Base-by-base conservation (phyloP, 225 moss, liverwort and hornwort genomes). In the Neckera pumila region DNA sequence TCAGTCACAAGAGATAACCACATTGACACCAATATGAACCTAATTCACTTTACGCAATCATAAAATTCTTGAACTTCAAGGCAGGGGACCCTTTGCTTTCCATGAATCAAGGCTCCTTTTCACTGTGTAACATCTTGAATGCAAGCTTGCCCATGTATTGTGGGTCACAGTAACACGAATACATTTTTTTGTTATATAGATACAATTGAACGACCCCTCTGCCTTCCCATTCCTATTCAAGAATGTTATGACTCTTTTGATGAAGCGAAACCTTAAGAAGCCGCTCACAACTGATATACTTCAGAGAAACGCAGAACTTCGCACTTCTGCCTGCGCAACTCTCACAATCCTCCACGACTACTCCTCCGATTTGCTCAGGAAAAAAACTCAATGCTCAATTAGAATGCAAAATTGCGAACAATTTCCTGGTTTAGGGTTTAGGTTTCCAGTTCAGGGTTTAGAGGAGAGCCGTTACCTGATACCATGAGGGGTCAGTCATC, bases 401-500 rank as follows among this genome's bases (percentile, higher is more conserved):
- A 23, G 17, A 84, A 58, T 34, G 72, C 73, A 45, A 85, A 9
- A 75, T 62, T 61, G 74, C 3, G 49, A 54, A 31, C 83, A 28
- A 7, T 19, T 83, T 66, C 28, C 38, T 57, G 57, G 15, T 54
- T n/a, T 25, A n/a, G 54, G 54, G 36, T 23, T 54, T 25, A 36
- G 38, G 79, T 16, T 27, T 80, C 31, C 15, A 38, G 54, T 36
- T n/a, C 16, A 36, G 57, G 79, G 16, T 57, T 57, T 79, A 58
- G 10, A 51, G 51, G 84, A 31, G 71, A 49, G 13, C 47, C 19
- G 26, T 9, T 49, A 94, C 94, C 94, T 91, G 91, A 64, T 91
- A 91, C 94, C 90, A 93, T 70, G 64, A 74, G 10, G 73, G 62
- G 53, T 93, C 91, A 4, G 90, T 85, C 62, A 73, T 69, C 45